Percentiles rank a stretch among this genome's conserved stretches.
Evolutionary conservation across 1,284 basidiomycete species (phyloP).

Genomic region (Phellinidium pouzarii): DNA sequence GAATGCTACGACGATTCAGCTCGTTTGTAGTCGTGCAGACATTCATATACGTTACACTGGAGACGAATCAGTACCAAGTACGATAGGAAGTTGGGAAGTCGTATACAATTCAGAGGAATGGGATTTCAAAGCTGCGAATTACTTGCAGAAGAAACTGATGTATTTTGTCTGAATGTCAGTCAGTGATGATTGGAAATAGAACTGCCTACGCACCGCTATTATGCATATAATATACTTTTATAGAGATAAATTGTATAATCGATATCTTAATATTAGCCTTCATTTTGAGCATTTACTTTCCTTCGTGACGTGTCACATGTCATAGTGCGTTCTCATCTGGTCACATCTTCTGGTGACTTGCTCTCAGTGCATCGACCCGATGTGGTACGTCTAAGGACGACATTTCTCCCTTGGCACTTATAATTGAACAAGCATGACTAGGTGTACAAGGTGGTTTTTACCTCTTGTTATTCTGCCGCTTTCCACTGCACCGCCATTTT

Average conservation of each 20-base stretch:
- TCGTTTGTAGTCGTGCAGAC: constrained; percentile 14
- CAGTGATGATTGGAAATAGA: neutral
- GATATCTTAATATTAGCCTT: too few relatives aligned
- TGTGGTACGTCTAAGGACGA: constrained; percentile 5
- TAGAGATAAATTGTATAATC: too few relatives aligned
- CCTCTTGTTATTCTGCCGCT: constrained; percentile 68
- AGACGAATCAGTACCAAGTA: neutral
- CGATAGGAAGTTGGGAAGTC: neutral
- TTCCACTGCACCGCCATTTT: constrained; percentile 72
- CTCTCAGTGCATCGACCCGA: neutral
- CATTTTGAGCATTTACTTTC: too few relatives aligned
- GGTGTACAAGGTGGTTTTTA: constrained; percentile 80
- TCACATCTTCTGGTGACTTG: neutral
- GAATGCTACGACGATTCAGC: neutral
- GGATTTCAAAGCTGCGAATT: neutral
- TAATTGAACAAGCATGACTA: constrained; percentile 23
- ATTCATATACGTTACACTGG: constrained; percentile 11
- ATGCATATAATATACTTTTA: too few relatives aligned
- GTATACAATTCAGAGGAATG: constrained; percentile 6
- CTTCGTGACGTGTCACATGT: too few relatives aligned
- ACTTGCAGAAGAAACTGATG: constrained; percentile 4
- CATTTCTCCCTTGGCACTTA: neutral
- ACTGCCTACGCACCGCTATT: too few relatives aligned
- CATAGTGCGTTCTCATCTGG: neutral
- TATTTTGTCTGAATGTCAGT: constrained; percentile 4